phyloP scores from a whole-genome alignment of 768 basidiomycete species.

The Macrocybe gigantea region DNA sequence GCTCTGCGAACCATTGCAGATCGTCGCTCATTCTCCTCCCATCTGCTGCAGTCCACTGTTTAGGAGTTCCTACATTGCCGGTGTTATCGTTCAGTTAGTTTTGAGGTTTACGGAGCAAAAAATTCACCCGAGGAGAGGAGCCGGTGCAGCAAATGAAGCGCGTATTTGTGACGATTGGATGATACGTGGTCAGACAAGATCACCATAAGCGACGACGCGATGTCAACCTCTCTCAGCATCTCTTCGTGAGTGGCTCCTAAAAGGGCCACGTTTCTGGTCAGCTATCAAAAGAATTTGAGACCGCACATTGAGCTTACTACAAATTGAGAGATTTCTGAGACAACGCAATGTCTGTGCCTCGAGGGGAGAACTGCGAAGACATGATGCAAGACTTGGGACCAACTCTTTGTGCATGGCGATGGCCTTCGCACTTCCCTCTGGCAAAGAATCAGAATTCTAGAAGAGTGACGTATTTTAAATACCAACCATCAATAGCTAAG shows the following conservation, averaged over 20 bases:
- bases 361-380: slow-evolving; percentile 5
- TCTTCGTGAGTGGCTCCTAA: slow-evolving; percentile 7
- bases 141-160: slow-evolving; percentile 11
- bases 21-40: slow-evolving; percentile 1
- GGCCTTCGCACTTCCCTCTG: slow-evolving; percentile 6
- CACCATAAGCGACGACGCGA: slow-evolving; percentile 5
- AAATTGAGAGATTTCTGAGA: slow-evolving; percentile 12
- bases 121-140: slow-evolving; percentile 6
- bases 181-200: slow-evolving; percentile 5
- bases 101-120: background rate
- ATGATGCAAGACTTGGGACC: slow-evolving; percentile 8
- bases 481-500: slow-evolving; percentile 8
- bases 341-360: slow-evolving; percentile 11
- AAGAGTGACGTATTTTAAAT: background rate
- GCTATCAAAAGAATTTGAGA: background rate
- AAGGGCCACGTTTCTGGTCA: background rate
- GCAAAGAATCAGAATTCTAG: background rate
- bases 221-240: slow-evolving; percentile 4
- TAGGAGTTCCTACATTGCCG: background rate
- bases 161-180: slow-evolving; percentile 13
- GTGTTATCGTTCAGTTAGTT: too few relatives aligned
- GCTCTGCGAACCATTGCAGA: slow-evolving; percentile 10
- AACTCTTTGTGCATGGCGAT: slow-evolving; percentile 7
- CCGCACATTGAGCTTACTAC: slow-evolving; percentile 3
- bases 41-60: slow-evolving; percentile 9